Percentiles rank a stretch among this genome's conserved stretches.
phyloP scores from a whole-genome alignment of 768 basidiomycete species.

The Cubamyces lactineus region DNA sequence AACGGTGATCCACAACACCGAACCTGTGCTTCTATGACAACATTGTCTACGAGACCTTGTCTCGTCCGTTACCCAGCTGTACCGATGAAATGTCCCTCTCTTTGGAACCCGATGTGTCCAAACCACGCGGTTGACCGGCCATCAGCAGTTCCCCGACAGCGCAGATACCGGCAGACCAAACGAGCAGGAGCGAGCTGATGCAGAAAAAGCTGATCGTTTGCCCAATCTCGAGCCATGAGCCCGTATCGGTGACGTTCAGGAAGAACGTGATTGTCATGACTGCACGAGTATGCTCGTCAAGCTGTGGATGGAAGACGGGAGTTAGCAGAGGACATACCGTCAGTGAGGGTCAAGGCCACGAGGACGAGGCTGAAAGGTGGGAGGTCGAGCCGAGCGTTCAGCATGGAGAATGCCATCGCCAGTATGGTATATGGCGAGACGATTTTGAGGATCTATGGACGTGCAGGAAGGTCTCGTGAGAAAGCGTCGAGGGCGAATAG shows the following conservation, averaged over 20 bases:
- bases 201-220: constrained; percentile 89
- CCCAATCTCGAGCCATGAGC: constrained; percentile 90
- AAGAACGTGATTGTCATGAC: constrained; percentile 87
- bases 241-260: constrained; percentile 76
- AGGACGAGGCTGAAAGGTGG: constrained; percentile 84
- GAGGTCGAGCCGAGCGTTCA: constrained; percentile 67
- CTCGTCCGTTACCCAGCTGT: no score
- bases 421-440: constrained; percentile 79
- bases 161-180: constrained; percentile 81
- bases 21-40: no score
- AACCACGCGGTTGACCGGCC: constrained; percentile 35
- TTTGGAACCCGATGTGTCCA: not conserved
- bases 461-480: not conserved
- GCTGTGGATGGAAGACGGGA: not conserved
- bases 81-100: no score
- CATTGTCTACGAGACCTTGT: no score
- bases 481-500: not conserved
- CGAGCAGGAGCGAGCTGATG: constrained; percentile 75
- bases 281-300: constrained; percentile 30
- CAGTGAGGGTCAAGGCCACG: constrained; percentile 73
- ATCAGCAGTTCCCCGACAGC: constrained; percentile 73
- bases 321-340: constrained; percentile 46
- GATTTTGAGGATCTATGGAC: constrained; percentile 74
- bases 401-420: constrained; percentile 64
- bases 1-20: no score